phyloP scores from a whole-genome alignment of 2,329 filamentous ascomycete species.

The Annulohypoxylon truncatum region DNA sequence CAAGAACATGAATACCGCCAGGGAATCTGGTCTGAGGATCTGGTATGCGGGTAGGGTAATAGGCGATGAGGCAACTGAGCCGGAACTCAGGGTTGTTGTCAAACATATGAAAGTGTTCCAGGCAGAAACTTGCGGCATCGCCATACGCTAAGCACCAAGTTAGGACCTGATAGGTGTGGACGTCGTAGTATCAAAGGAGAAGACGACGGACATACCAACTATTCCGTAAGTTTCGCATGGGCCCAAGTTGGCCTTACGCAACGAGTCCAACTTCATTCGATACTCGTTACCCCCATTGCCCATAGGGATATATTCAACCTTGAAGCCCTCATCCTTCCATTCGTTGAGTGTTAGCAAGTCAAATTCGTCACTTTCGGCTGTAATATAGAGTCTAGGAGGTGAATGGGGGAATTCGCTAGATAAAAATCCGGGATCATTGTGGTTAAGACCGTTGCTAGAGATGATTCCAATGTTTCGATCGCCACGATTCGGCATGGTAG shows the following conservation, averaged over 20 bases:
- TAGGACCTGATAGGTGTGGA: not conserved
- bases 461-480: slow-evolving; percentile 41
- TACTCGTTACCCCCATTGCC: slow-evolving; percentile 52
- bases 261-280: slow-evolving; percentile 48
- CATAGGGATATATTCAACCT: slow-evolving; percentile 57
- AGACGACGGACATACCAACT: slow-evolving; percentile 50
- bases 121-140: slow-evolving; percentile 56
- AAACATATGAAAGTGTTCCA: slow-evolving; percentile 59
- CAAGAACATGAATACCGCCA: slow-evolving; percentile 53
- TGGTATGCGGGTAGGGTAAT: slow-evolving; percentile 59
- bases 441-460: slow-evolving; percentile 50
- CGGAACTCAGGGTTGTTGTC: slow-evolving; percentile 59
- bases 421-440: slow-evolving; percentile 57
- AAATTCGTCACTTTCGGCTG: slow-evolving; percentile 57
- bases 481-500: slow-evolving; percentile 43
- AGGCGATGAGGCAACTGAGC: slow-evolving; percentile 57
- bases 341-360: slow-evolving; percentile 53
- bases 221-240: slow-evolving; percentile 60
- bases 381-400: slow-evolving; percentile 57
- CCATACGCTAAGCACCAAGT: slow-evolving; percentile 53
- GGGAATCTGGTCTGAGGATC: slow-evolving; percentile 57
- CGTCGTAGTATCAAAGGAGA: not conserved
- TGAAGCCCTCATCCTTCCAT: slow-evolving; percentile 58
- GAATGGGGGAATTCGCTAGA: slow-evolving; percentile 54
- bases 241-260: slow-evolving; percentile 51